phyloP scores from a whole-genome alignment of 192 early-diverging fungal species.

The Spizellomyces sp. region DNA sequence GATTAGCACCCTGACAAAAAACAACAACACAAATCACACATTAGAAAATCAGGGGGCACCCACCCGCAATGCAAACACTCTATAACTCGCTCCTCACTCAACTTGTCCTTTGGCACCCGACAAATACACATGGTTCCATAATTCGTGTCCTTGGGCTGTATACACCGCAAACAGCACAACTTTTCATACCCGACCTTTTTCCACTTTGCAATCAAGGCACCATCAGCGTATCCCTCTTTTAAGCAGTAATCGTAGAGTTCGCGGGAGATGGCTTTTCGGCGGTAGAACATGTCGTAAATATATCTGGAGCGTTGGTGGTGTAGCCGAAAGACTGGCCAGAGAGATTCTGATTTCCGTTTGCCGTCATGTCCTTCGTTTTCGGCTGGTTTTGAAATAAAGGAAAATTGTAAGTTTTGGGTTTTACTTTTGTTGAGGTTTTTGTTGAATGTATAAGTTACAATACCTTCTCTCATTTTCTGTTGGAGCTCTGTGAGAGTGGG shows the following conservation, averaged over 20 bases:
- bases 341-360: constrained; percentile 88
- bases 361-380: constrained; percentile 94
- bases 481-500: constrained; percentile 89
- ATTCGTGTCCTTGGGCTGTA: constrained; percentile 96
- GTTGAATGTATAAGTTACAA: constrained; percentile 17
- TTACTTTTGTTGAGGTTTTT: background rate
- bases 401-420: no score
- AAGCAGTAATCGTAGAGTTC: constrained; percentile 93
- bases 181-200: constrained; percentile 95
- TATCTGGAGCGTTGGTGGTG: constrained; percentile 98
- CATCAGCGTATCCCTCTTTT: constrained; percentile 90
- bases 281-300: constrained; percentile 95
- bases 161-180: constrained; percentile 94
- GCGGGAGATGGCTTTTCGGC: constrained; percentile 89
- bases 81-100: constrained; percentile 87
- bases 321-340: constrained; percentile 93
- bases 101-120: constrained; percentile 87
- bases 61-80: constrained; percentile 97
- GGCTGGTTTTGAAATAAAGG: constrained; percentile 48
- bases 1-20: constrained; percentile 9
- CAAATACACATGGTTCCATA: constrained; percentile 97
- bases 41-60: constrained; percentile 19
- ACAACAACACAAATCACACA: background rate
- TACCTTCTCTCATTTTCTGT: constrained; percentile 94
- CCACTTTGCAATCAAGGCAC: constrained; percentile 97